Conservation (phyloP, 1,284 basidiomycete genomes). For the Mycosarcoma mackinlayi region DNA sequence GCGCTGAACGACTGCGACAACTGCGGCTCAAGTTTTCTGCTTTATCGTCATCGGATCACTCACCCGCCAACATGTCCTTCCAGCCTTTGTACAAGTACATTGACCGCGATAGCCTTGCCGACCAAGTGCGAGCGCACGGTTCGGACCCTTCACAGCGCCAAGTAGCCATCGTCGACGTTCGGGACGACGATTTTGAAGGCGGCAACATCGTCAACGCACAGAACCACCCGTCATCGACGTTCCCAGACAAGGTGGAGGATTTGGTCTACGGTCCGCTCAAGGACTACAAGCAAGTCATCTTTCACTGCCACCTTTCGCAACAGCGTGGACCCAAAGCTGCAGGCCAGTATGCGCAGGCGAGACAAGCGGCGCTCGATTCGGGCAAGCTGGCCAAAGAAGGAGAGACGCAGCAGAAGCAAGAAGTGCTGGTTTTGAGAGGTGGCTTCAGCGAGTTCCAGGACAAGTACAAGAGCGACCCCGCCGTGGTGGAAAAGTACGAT, state of each 20-base stretch:
- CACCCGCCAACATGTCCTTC: slow-evolving; percentile 44
- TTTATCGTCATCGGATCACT: background rate
- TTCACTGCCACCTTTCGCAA: slow-evolving; percentile 69
- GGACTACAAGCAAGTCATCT: slow-evolving; percentile 64
- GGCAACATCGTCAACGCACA: slow-evolving; percentile 66
- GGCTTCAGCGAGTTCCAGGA: slow-evolving; percentile 66
- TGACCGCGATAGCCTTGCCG: slow-evolving; percentile 52
- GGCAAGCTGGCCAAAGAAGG: slow-evolving; percentile 17
- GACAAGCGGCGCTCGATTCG: slow-evolving; percentile 35
- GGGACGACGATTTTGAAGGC: slow-evolving; percentile 68
- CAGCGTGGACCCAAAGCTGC: slow-evolving; percentile 68
- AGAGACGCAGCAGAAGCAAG: slow-evolving; percentile 38
- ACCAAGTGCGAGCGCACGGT: slow-evolving; percentile 33
- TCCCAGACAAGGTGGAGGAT: slow-evolving; percentile 54
- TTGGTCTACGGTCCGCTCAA: slow-evolving; percentile 56
- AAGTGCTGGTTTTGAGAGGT: slow-evolving; percentile 67
- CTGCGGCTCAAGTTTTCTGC: slow-evolving; percentile 32
- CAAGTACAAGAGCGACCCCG: slow-evolving; percentile 62
- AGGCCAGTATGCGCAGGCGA: slow-evolving; percentile 65
- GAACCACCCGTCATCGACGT: slow-evolving; percentile 58
- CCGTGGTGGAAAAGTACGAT: slow-evolving; percentile 66
- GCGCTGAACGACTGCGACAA: slow-evolving; percentile 14
- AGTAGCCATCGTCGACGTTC: slow-evolving; percentile 63
- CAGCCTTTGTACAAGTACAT: slow-evolving; percentile 56
- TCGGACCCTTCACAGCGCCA: slow-evolving; percentile 27